A percentile compares a stretch with the other conserved stretches of the same genome.
Evolutionary conservation across 352 stramenopile species (phyloP).

Genomic region (Pythium aristosporum): DNA sequence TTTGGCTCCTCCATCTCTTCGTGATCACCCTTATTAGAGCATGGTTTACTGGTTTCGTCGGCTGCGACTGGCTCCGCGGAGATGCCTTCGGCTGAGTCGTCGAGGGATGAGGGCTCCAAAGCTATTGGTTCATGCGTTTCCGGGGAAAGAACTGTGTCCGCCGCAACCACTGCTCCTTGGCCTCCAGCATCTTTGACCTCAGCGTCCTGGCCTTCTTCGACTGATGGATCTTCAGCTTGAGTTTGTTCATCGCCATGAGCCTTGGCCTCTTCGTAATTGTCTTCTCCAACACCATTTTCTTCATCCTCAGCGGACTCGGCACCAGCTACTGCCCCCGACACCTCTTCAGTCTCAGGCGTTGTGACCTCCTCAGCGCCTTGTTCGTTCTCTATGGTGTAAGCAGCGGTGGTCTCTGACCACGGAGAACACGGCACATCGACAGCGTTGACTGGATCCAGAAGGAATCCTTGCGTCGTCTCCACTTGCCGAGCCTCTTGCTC

Average conservation of each 20-base stretch:
- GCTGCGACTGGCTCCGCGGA: not conserved
- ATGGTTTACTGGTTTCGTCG: not conserved
- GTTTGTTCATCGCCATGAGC: not conserved
- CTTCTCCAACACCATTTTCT: not conserved
- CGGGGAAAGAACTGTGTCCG: not conserved
- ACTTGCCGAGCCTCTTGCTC: not conserved
- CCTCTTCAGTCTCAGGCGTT: not conserved
- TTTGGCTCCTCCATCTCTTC: slow-evolving; percentile 11
- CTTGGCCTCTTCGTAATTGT: not conserved
- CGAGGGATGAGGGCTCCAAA: not conserved
- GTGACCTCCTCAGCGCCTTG: not conserved
- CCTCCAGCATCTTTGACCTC: not conserved
- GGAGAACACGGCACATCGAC: not conserved
- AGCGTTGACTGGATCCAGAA: slow-evolving; percentile 1
- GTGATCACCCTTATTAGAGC: not conserved
- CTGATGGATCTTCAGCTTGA: not conserved
- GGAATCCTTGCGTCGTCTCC: slow-evolving; percentile 7
- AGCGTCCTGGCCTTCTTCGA: not conserved
- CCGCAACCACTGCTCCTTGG: too few relatives aligned
- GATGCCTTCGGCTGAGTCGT: not conserved
- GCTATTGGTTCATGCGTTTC: not conserved
- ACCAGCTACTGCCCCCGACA: not conserved
- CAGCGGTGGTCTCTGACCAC: not conserved
- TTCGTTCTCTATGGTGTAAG: not conserved
- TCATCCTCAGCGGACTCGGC: not conserved